phyloP scores from a whole-genome alignment of 805 yeast genomes.

The Starmerella stellata region DNA sequence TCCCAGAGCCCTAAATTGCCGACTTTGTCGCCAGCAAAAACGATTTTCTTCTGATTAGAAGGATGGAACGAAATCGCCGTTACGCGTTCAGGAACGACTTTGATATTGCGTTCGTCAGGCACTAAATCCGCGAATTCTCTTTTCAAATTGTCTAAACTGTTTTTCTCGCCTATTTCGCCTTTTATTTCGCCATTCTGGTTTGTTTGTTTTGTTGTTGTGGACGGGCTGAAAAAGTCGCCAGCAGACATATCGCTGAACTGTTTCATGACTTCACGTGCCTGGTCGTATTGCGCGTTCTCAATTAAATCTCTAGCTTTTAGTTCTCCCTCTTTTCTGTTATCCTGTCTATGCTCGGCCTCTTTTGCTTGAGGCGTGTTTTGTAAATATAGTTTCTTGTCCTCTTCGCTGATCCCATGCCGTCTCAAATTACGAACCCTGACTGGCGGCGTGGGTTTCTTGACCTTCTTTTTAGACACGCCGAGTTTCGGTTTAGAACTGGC shows the following conservation, averaged over 20 bases:
- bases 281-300: constrained; percentile 25
- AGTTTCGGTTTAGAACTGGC: constrained; percentile 16
- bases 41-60: constrained; percentile 36
- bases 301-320: constrained; percentile 19
- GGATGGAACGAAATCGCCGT: constrained; percentile 68
- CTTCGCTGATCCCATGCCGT: constrained; percentile 24
- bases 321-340: constrained; percentile 32
- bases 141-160: constrained; percentile 29
- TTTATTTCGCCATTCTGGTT: constrained; percentile 25
- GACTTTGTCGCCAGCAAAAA: constrained; percentile 75
- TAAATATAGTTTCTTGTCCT: constrained; percentile 17
- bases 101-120: constrained; percentile 51
- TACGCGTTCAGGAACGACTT: constrained; percentile 48
- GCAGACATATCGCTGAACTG: constrained; percentile 18
- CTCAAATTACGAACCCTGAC: constrained; percentile 27
- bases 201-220: constrained; percentile 36
- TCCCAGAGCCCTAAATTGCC: constrained; percentile 87
- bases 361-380: neutral
- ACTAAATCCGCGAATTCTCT: constrained; percentile 34
- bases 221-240: constrained; percentile 24
- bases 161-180: neutral
- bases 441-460: constrained; percentile 11
- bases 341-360: constrained; percentile 1
- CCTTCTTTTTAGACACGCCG: constrained; percentile 8
- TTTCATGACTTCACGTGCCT: constrained; percentile 21